A percentile compares a stretch with the other conserved stretches of the same genome.
phyloP scores from a whole-genome alignment of 2,329 filamentous ascomycete species.

The Aspergillus novoparasiticus region DNA sequence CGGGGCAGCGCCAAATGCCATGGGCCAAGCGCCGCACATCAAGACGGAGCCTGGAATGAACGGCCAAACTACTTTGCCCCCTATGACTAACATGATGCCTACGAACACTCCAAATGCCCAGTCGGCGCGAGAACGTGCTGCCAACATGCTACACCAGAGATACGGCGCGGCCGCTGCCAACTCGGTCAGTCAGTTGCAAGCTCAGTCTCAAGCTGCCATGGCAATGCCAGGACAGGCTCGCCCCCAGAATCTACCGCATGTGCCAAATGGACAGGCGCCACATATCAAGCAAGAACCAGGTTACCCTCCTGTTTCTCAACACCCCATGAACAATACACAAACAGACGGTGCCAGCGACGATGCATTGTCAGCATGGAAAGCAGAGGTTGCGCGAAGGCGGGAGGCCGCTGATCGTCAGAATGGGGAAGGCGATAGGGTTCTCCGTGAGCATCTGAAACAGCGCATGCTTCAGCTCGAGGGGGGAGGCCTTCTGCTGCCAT shows the following conservation, averaged over 20 bases:
- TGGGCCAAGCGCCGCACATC: conserved; percentile 45
- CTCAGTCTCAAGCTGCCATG: conserved; percentile 41
- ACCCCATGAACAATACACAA: conserved; percentile 59
- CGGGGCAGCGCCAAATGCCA: conserved; percentile 25
- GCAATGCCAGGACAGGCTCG: conserved; percentile 39
- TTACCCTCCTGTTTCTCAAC: conserved; percentile 40
- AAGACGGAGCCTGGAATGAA: conserved; percentile 57
- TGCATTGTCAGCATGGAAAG: conserved; percentile 57
- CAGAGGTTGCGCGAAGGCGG: conserved; percentile 48
- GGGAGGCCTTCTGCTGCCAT: conserved; percentile 48
- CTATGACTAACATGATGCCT: conserved; percentile 39
- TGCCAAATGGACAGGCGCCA: conserved; percentile 43
- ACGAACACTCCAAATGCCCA: conserved; percentile 43
- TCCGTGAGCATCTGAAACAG: conserved; percentile 46
- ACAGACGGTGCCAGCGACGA: conserved; percentile 73
- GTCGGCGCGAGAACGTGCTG: conserved; percentile 58
- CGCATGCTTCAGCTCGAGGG: conserved; percentile 47
- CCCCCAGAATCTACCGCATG: conserved; percentile 33
- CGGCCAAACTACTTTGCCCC: conserved; percentile 32
- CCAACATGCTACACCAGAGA: conserved; percentile 53
- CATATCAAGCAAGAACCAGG: conserved; percentile 45
- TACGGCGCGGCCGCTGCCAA: conserved; percentile 46
- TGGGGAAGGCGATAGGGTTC: conserved; percentile 40
- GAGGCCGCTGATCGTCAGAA: conserved; percentile 40
- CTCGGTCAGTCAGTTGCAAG: conserved; percentile 48